A percentile compares a stretch with the other conserved stretches of the same genome.
These are phyloP conservation scores for Platanthera zijinensis DNA, from an alignment of 106 monocot species.

Conservation along the genomic window DNA sequence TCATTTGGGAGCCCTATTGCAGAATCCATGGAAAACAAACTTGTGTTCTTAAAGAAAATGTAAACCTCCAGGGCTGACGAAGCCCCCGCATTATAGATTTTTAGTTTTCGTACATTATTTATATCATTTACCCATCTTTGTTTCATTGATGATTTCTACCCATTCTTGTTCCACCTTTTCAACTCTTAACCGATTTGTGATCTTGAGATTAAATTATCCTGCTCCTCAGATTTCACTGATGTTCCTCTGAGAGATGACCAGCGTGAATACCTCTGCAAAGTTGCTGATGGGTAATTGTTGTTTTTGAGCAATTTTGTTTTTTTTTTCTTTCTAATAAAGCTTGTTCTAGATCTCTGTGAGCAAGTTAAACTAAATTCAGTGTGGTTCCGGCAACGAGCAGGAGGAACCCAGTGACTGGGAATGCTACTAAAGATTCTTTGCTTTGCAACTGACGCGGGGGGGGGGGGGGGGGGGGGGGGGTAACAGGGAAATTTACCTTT, in stretches of 20 bases:
- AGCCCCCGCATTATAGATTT: no score
- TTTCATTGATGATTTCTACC: no score
- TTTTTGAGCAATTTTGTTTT: background rate
- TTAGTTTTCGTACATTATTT: no score
- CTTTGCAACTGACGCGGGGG: slow-evolving; percentile 48
- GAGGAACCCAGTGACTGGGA: slow-evolving; percentile 78
- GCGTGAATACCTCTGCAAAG: slow-evolving; percentile 79
- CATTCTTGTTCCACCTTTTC: no score
- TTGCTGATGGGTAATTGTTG: slow-evolving; percentile 68
- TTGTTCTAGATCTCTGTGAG: background rate
- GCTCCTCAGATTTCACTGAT: slow-evolving; percentile 77
- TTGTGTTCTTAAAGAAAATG: no score
- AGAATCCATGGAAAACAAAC: no score
- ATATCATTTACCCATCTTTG: no score
- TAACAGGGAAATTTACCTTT: no score
- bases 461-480: no score
- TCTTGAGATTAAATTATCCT: background rate
- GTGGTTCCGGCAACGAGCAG: slow-evolving; percentile 18
- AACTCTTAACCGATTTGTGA: no score
- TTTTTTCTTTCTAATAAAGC: background rate
- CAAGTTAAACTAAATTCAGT: background rate
- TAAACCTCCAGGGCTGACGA: no score
- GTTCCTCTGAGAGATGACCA: slow-evolving; percentile 93
- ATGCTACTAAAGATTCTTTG: slow-evolving; percentile 79
- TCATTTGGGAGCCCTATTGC: no score